phyloP scores from a whole-genome alignment of 1,284 basidiomycete species.

The Porogramme epimiltina region DNA sequence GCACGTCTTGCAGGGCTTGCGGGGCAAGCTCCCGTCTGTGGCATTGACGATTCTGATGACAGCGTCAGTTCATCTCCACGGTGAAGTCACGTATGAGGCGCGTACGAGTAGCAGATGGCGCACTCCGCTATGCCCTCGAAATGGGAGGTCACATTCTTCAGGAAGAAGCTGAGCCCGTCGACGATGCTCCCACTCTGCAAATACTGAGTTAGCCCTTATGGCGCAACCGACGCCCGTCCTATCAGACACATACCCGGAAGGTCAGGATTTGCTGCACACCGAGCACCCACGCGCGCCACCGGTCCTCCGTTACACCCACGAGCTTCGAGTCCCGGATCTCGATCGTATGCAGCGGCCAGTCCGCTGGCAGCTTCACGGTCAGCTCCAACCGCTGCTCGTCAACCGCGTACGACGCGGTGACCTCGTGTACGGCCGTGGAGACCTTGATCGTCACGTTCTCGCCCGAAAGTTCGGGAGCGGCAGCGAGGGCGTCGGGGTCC shows the following conservation, averaged over 20 bases:
- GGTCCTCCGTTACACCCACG: slow-evolving; percentile 88
- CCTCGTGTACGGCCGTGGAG: slow-evolving; percentile 68
- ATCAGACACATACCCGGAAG: slow-evolving; percentile 64
- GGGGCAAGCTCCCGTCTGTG: slow-evolving; percentile 86
- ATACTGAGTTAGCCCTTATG: slow-evolving; percentile 1
- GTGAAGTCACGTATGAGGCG: slow-evolving; percentile 8
- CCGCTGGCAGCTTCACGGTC: slow-evolving; percentile 81
- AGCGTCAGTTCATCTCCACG: background rate
- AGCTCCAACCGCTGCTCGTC: slow-evolving; percentile 97
- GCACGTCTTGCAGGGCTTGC: slow-evolving; percentile 93
- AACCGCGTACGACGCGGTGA: slow-evolving; percentile 81
- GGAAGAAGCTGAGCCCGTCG: slow-evolving; percentile 92
- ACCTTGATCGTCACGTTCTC: slow-evolving; percentile 86
- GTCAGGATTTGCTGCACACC: slow-evolving; percentile 92
- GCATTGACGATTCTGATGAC: slow-evolving; percentile 86
- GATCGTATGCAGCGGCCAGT: slow-evolving; percentile 90
- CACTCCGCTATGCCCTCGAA: slow-evolving; percentile 95
- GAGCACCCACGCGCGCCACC: slow-evolving; percentile 94
- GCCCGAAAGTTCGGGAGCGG: slow-evolving; percentile 69
- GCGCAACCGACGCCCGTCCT: background rate
- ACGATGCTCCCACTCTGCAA: slow-evolving; percentile 93
- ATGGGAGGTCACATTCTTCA: slow-evolving; percentile 89
- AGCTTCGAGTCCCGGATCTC: slow-evolving; percentile 86
- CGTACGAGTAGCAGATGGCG: slow-evolving; percentile 92
- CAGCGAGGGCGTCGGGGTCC: slow-evolving; percentile 46